Evolutionary conservation across 192 early-diverging fungal genomes (phyloP), one percentile per base, ranked within the genome.

Genomic region (Glomus cerebriforme): DNA sequence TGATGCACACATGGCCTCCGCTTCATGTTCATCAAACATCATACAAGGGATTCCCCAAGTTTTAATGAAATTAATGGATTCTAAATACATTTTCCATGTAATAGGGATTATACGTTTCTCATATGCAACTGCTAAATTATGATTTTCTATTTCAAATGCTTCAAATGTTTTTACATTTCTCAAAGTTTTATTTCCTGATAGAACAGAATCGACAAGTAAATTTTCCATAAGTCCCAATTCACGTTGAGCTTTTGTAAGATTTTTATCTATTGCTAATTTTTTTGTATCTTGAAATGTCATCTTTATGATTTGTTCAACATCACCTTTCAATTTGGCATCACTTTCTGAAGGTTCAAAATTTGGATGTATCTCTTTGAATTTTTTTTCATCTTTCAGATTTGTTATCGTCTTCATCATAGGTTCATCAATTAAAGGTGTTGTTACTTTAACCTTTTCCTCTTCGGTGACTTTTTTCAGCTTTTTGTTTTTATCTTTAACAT

Each of bases 1-100:
- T 12, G 82, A 81, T 26, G 91, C 91, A 69, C 92, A 94, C 43
- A 94, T 83, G 7, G 90, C 85, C 67, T 94, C 92, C 17, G 89
- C 89, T 79, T 94, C 92, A 37, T 84, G 83, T 7, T 77, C 64
- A 12, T 86, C 39, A 3, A 82, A 87, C 7, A 73, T 83, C 15
- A 90, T 75, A 37, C 86, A 83, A 1, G 86, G 84, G 70, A 85
- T 85, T 1, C 92, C 92, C 75, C 90, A 70, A 9, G 87, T 77
- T 1, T 13, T 22, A 13, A 93, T 62, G 24, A 92, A 85, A 26
- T 76, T 32, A 62, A 79, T 79, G 63, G 89, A 90, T 9, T 91
- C 84, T 2, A 75, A 58, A 7, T 85, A 73, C 73, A 90, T 81
- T 7, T 81, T 62, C 0, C 81, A 58, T 9, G 89, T 90, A n/a